Conservation (phyloP, 305 asterid genomes). For the Fraxinus nigra region DNA sequence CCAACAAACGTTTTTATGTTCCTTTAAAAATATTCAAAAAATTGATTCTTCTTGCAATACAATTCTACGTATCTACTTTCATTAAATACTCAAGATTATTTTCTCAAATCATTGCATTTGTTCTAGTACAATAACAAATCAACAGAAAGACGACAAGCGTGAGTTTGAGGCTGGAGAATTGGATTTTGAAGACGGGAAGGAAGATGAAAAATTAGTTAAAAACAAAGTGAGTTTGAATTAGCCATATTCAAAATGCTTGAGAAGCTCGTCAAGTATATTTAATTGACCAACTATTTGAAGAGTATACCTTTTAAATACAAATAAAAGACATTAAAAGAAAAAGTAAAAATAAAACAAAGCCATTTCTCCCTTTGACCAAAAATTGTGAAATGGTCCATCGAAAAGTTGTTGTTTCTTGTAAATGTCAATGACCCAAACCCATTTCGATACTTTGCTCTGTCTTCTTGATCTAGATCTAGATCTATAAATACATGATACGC, state of each 20-base stretch:
- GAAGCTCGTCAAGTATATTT: neutral
- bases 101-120: neutral
- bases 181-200: neutral
- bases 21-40: neutral
- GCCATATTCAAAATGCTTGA: neutral
- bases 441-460: neutral
- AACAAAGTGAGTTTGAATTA: neutral
- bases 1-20: neutral
- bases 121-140: neutral
- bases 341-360: neutral
- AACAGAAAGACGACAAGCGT: neutral
- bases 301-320: neutral
- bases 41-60: neutral
- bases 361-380: conserved; percentile 32
- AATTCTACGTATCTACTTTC: neutral
- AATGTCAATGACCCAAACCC: neutral
- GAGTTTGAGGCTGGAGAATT: neutral
- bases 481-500: neutral
- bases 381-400: neutral
- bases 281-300: too few relatives aligned
- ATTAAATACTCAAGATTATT: neutral
- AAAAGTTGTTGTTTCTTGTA: neutral
- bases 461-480: neutral
- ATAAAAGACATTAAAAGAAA: neutral
- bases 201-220: neutral